Conservation (phyloP, 140 eudicot species). For the Stevia rebaudiana region DNA sequence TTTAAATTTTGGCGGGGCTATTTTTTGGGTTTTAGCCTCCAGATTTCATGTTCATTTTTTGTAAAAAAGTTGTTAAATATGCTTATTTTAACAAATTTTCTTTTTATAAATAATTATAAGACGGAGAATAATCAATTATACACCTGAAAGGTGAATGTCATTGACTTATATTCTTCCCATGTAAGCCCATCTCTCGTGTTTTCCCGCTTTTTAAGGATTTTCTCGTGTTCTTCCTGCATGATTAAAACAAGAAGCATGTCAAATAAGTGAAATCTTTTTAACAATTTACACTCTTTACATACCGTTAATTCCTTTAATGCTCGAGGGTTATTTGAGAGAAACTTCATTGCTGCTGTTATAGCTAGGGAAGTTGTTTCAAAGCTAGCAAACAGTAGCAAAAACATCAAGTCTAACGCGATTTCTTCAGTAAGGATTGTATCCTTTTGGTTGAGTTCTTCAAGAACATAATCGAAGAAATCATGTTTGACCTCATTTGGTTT, state of each 20-base stretch:
- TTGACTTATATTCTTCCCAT: slow-evolving; percentile 76
- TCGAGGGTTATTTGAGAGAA: slow-evolving; percentile 51
- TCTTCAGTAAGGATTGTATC: slow-evolving; percentile 62
- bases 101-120: neutral
- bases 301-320: slow-evolving; percentile 65
- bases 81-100: too few relatives aligned
- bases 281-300: slow-evolving; percentile 6
- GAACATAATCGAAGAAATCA: slow-evolving; percentile 73
- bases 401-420: slow-evolving; percentile 77
- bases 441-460: slow-evolving; percentile 57
- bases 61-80: too few relatives aligned
- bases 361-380: slow-evolving; percentile 71
- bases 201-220: slow-evolving; percentile 42
- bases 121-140: neutral
- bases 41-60: too few relatives aligned
- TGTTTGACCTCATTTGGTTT: slow-evolving; percentile 40
- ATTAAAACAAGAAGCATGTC: neutral
- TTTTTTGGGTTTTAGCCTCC: too few relatives aligned
- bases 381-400: slow-evolving; percentile 69
- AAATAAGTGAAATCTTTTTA: neutral
- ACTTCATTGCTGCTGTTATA: slow-evolving; percentile 52
- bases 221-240: slow-evolving; percentile 75
- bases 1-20: too few relatives aligned
- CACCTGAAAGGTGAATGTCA: slow-evolving; percentile 81
- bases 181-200: slow-evolving; percentile 46